A percentile compares a stretch with the other conserved stretches of the same genome.
Conservation (phyloP, 129 eudicot species). For the Sambucus nigra region DNA sequence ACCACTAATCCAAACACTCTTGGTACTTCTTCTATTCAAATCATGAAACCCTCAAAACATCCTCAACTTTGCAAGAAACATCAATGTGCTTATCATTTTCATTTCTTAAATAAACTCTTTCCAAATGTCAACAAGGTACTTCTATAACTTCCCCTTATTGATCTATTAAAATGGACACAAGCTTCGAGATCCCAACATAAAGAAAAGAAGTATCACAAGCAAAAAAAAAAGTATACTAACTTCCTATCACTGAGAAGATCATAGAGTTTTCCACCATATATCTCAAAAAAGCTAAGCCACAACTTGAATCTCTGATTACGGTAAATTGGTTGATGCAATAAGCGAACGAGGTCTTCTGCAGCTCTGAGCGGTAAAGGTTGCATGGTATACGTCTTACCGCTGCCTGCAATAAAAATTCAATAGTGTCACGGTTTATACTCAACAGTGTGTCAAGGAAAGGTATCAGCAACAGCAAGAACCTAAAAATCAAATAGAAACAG, state of each 20-base stretch:
- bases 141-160: background rate
- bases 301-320: conserved; percentile 73
- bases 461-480: background rate
- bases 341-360: conserved; percentile 82
- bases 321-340: conserved; percentile 68
- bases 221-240: conserved; percentile 28
- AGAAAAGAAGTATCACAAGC: conserved; percentile 7
- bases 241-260: conserved; percentile 81
- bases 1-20: too few species aligned
- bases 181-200: conserved; percentile 1
- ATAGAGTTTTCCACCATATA: conserved; percentile 89
- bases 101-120: background rate
- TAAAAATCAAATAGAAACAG: too few species aligned
- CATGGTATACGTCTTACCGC: conserved; percentile 94
- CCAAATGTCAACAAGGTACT: background rate
- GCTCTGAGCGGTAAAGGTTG: conserved; percentile 94
- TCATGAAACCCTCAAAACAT: too few species aligned
- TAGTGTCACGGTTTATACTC: background rate
- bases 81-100: background rate
- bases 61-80: background rate
- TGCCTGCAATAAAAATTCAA: conserved; percentile 43
- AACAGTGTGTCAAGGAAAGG: background rate
- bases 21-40: too few species aligned
- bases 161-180: too few species aligned
- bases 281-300: conserved; percentile 95